phyloP scores from a whole-genome alignment of 345 rosid species.

The Brassica carinata region DNA sequence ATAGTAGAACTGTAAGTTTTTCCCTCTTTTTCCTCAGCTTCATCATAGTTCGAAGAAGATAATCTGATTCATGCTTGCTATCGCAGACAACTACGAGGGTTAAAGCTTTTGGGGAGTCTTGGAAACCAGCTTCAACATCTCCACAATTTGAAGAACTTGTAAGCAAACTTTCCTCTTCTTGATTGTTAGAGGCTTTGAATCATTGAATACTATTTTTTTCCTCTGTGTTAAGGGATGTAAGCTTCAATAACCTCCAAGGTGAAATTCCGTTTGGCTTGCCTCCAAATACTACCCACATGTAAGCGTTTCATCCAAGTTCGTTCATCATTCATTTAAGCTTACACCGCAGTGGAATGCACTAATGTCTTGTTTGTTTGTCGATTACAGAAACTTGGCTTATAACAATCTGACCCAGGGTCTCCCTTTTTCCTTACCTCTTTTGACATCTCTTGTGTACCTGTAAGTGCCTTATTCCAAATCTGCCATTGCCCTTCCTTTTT shows the following conservation, averaged over 20 bases:
- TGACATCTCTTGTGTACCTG: constrained; percentile 67
- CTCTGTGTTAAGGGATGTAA: constrained; percentile 62
- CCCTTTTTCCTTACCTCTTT: constrained; percentile 64
- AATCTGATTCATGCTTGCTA: constrained; percentile 27
- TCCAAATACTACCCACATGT: constrained; percentile 79
- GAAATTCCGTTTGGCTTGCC: constrained; percentile 78
- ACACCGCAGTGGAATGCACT: background rate
- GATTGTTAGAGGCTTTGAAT: constrained; percentile 1
- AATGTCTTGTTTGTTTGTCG: constrained; percentile 8
- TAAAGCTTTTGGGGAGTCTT: constrained; percentile 67
- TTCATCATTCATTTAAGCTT: constrained; percentile 6
- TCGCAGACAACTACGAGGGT: constrained; percentile 57
- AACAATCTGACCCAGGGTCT: constrained; percentile 65
- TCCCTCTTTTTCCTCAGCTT: constrained; percentile 16
- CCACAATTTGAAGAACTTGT: constrained; percentile 71
- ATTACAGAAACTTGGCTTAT: constrained; percentile 72
- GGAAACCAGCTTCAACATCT: constrained; percentile 72
- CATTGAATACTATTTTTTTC: constrained; percentile 13
- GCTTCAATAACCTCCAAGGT: constrained; percentile 67
- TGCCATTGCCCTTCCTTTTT: background rate
- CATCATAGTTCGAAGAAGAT: background rate
- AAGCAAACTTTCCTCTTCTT: constrained; percentile 38
- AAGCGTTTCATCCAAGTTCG: constrained; percentile 36
- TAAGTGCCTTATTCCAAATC: constrained; percentile 43
- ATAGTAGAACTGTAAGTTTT: constrained; percentile 59